Conservation (phyloP, 1,139 yeast genomes). For the Wickerhamiella infanticola region DNA sequence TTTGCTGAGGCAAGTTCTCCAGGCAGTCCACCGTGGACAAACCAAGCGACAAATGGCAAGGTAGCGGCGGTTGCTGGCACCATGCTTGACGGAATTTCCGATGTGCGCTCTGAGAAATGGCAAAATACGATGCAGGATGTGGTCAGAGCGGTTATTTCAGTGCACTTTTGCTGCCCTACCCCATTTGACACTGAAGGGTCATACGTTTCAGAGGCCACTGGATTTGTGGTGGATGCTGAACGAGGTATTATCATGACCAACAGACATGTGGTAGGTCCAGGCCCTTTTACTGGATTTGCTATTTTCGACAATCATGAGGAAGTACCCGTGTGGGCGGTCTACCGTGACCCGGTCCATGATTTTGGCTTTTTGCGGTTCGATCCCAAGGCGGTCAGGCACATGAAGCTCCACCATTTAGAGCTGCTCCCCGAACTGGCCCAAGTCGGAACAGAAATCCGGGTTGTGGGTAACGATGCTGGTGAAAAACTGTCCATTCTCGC, state of each 20-base stretch:
- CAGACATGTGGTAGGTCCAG: constrained; percentile 90
- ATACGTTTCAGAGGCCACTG: constrained; percentile 79
- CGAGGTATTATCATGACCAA: constrained; percentile 77
- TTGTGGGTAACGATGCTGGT: constrained; percentile 94
- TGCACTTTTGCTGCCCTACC: constrained; percentile 76
- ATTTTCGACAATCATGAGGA: constrained; percentile 93
- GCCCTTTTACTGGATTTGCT: constrained; percentile 82
- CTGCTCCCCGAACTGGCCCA: constrained; percentile 70
- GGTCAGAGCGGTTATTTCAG: constrained; percentile 74
- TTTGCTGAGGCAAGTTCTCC: not conserved
- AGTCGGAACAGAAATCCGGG: constrained; percentile 85
- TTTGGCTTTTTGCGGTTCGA: constrained; percentile 74
- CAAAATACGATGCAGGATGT: constrained; percentile 68
- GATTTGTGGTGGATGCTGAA: constrained; percentile 79
- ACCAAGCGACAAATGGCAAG: not conserved
- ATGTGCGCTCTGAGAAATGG: constrained; percentile 32
- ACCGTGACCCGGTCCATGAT: constrained; percentile 55
- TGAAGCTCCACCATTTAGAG: constrained; percentile 50
- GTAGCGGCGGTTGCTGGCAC: not conserved
- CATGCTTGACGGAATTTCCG: not conserved
- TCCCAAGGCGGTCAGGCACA: constrained; percentile 55
- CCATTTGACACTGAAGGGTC: constrained; percentile 79
- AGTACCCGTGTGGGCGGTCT: constrained; percentile 59
- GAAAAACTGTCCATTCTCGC: constrained; percentile 79
- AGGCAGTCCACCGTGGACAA: not conserved